These are phyloP conservation scores for Phytophthora cactorum DNA, from an alignment of 352 stramenopile species.

Conservation along the genomic window DNA sequence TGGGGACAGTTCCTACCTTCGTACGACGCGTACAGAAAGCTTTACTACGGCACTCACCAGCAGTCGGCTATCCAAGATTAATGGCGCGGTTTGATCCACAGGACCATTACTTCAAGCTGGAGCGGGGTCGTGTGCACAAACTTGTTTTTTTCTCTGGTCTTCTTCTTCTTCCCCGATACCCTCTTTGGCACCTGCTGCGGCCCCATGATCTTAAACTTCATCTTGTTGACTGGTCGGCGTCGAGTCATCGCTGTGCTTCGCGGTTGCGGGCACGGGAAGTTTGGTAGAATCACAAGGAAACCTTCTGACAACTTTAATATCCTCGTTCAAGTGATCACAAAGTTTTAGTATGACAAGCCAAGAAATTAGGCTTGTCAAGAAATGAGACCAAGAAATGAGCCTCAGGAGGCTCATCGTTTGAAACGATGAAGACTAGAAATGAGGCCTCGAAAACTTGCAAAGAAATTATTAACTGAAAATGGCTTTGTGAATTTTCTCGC, in stretches of 20 bases:
- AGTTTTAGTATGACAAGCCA: not conserved
- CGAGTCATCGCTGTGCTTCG: not conserved
- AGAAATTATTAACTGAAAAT: slow-evolving; percentile 46
- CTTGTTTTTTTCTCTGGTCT: not conserved
- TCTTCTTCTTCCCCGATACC: not conserved
- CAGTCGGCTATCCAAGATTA: not conserved
- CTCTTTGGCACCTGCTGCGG: not conserved
- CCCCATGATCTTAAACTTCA: not conserved
- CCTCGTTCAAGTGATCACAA: not conserved
- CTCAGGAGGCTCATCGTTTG: slow-evolving; percentile 7
- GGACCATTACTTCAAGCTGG: not conserved
- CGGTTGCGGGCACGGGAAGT: too few species aligned
- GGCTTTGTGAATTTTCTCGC: slow-evolving; percentile 87
- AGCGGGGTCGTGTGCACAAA: not conserved
- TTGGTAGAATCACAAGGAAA: too few species aligned
- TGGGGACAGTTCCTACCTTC: not conserved
- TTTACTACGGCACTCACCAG: not conserved
- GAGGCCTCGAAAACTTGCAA: too few species aligned
- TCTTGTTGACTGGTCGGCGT: not conserved
- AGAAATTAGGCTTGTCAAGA: slow-evolving; percentile 5
- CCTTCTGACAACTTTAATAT: too few species aligned
- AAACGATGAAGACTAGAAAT: not conserved
- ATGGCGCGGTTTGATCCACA: not conserved
- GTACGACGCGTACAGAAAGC: slow-evolving; percentile 1
- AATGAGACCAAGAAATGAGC: slow-evolving; percentile 12